Base-by-base conservation (phyloP, 176 grass and related monocot genomes). In the Oryza meyeriana region DNA sequence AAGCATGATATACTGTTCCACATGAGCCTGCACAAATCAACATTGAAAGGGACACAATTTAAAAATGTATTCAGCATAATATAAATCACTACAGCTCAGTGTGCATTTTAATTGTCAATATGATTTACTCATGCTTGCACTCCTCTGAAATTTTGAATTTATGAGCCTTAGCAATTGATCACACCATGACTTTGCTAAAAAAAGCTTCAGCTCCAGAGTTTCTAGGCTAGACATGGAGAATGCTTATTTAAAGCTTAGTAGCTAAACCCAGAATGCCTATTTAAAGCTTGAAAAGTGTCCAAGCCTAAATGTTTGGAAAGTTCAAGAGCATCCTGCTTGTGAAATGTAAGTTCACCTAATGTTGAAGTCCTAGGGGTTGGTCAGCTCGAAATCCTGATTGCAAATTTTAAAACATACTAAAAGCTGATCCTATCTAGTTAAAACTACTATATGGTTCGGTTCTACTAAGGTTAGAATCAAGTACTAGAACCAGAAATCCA, bases 1-100 rank as follows among this genome's bases (percentile, higher is more conserved):
- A 70, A 83, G 93, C 93, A 87, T 94, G 97, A 73, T 99, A 96
- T 50, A 99, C 97, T 74, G 93, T 99, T 77, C 93, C 97, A 81
- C 97, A 95, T 82, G 97, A 99, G 45, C 97, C 96, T 99, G 89
- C 32, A 83, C 22, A 83, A 28, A 74, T 22, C 75, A 11, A 84
- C 87, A 79, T 85, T 28, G 38, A 75, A 83, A 85, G 27, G 20
- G 70, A 14, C 38, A 83, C 10, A 29, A 45, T 85, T 81, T 55
- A 55, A 91, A 79, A 42, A 28, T 12, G 16, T 61, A 55, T 30
- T 70, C 6, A 82, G 13, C 30, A 74, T 36, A 86, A 62, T 36
- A 40, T 10, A 66, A 58, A 71, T 12, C 24, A 79, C 2, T 48
- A 50, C 1, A 40, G 7, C 2, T n/a, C 12, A 22, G 30, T 61